Base-by-base conservation (phyloP, 345 rosid species). In the Limnanthes douglasii region DNA sequence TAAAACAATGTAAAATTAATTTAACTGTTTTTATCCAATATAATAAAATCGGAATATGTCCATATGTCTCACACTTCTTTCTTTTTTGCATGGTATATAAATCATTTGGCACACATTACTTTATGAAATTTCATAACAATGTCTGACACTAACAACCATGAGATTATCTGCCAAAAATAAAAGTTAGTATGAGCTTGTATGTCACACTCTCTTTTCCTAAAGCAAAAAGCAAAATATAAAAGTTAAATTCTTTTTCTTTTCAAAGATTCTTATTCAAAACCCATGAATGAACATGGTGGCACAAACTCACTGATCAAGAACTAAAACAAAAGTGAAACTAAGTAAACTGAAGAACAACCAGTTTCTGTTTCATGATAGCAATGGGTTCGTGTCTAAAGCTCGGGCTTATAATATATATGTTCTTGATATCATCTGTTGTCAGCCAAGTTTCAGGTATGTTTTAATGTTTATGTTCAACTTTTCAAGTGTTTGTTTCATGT, bases 361-460 rank as follows among this genome's bases (percentile, higher is more conserved):
- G n/a, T n/a, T n/a, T n/a, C n/a, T n/a, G n/a, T n/a, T n/a, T n/a
- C n/a, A n/a, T n/a, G n/a, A n/a, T n/a, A n/a, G 54, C 63, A 39
- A 78, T 86, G 97, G 88, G 67, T 61, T 51, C 61, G 26, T 42
- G 36, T 64, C 43, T 45, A 45, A 61, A 23, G 51, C 43, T 54
- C 15, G 47, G 68, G 38, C 23, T 55, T 43, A 34, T 69, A 25
- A 26, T 27, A 30, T 55, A 14, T 49, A 39, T 62, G 5, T 50
- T 66, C 57, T 30, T 56, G 22, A n/a, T 57, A 16, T 51, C 75
- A 19, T 51, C 38, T 53, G 69, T 44, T 50, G 19, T 45, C 14
- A 61, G 66, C 31, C 92, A 79, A 61, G 62, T 72, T 29, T 21
- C 71, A 69, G 85, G 85, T 74, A 61, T 32, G 53, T 38, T 39